Conservation (phyloP, 345 rosid genomes). For the Eucalyptus lansdowneana region DNA sequence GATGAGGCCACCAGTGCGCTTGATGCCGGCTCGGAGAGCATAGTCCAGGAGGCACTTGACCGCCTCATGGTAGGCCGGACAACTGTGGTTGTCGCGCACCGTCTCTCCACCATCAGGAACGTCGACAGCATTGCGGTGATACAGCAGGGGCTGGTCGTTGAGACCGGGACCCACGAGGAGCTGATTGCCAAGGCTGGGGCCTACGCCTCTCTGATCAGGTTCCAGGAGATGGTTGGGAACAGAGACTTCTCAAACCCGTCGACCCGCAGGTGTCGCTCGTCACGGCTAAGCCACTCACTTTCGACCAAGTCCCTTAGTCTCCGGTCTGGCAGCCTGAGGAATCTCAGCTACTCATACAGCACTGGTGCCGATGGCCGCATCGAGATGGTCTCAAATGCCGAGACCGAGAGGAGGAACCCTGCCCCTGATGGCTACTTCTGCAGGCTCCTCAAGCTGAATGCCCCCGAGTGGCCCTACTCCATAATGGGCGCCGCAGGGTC, state of each 20-base stretch:
- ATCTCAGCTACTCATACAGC: slow-evolving; percentile 94
- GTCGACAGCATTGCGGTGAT: slow-evolving; percentile 93
- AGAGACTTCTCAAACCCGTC: slow-evolving; percentile 87
- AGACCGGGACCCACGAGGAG: slow-evolving; percentile 92
- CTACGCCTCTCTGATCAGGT: slow-evolving; percentile 83
- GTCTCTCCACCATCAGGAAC: slow-evolving; percentile 90
- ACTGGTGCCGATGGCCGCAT: slow-evolving; percentile 96
- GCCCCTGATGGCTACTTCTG: slow-evolving; percentile 90
- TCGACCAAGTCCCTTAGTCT: slow-evolving; percentile 93
- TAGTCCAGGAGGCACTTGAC: slow-evolving; percentile 96
- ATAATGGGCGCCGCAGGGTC: slow-evolving; percentile 97
- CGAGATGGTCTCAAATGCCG: slow-evolving; percentile 98
- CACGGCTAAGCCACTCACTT: slow-evolving; percentile 80
- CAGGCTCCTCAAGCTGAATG: slow-evolving; percentile 82
- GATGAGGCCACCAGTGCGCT: slow-evolving; percentile 99
- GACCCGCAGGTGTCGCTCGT: slow-evolving; percentile 71
- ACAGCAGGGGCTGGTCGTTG: slow-evolving; percentile 96
- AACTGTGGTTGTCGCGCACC: slow-evolving; percentile 94
- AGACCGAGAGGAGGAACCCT: slow-evolving; percentile 75
- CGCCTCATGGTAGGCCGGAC: slow-evolving; percentile 98
- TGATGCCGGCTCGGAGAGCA: slow-evolving; percentile 95
- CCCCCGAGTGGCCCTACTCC: slow-evolving; percentile 99
- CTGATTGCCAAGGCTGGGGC: slow-evolving; percentile 72
- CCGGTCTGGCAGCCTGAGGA: slow-evolving; percentile 91
- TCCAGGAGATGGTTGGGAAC: slow-evolving; percentile 92